These are phyloP conservation scores for Phytophthora melonis DNA, from an alignment of 352 stramenopile genomes.

Conservation along the genomic window DNA sequence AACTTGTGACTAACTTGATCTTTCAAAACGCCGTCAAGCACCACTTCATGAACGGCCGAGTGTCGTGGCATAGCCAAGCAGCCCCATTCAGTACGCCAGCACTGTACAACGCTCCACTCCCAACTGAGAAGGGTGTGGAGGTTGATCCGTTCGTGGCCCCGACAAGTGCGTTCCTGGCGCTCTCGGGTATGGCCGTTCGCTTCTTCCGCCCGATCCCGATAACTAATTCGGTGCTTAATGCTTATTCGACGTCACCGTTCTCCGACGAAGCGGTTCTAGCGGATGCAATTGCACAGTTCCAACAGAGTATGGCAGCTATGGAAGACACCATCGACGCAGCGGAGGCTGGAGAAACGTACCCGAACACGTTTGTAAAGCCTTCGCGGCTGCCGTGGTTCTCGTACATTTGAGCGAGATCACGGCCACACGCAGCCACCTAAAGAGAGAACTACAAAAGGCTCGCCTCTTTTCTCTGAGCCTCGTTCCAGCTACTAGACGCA, in stretches of 20 bases:
- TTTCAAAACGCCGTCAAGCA: slow-evolving; percentile 50
- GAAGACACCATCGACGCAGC: slow-evolving; percentile 55
- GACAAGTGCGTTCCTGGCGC: slow-evolving; percentile 20
- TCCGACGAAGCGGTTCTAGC: slow-evolving; percentile 23
- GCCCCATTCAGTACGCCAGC: slow-evolving; percentile 37
- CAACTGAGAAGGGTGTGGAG: slow-evolving; percentile 29
- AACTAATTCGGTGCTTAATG: slow-evolving; percentile 24
- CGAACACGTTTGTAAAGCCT: slow-evolving; percentile 50
- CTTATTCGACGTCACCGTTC: slow-evolving; percentile 36
- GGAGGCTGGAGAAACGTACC: slow-evolving; percentile 91
- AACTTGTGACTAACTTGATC: slow-evolving; percentile 43
- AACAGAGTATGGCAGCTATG: slow-evolving; percentile 29
- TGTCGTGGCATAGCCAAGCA: slow-evolving; percentile 43
- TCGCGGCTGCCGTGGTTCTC: slow-evolving; percentile 44
- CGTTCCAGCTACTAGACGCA: no score
- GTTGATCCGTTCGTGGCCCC: slow-evolving; percentile 53
- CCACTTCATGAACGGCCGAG: slow-evolving; percentile 49
- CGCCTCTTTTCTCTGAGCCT: no score
- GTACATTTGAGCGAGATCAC: slow-evolving; percentile 26
- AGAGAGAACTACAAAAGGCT: no score
- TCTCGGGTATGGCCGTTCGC: slow-evolving; percentile 33
- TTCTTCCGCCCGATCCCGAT: slow-evolving; percentile 33
- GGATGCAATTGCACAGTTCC: slow-evolving; percentile 32
- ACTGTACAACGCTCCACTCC: slow-evolving; percentile 41
- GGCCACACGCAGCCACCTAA: no score